Conservation (phyloP, 768 basidiomycete genomes). For the Leccinellum rugosiceps region DNA sequence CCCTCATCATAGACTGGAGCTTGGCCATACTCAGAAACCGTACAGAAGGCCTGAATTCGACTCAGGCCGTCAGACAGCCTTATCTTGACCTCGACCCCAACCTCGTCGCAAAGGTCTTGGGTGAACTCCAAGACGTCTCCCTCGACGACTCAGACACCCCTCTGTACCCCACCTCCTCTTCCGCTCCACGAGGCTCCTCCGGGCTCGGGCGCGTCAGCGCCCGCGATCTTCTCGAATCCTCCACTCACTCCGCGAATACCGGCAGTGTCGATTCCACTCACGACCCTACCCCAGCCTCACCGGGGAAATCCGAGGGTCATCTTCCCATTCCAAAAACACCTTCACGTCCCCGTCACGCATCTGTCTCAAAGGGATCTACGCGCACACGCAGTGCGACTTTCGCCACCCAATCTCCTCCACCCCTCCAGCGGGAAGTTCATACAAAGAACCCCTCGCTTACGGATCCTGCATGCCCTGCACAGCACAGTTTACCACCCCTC, state of each 20-base stretch:
- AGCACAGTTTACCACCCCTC: constrained; percentile 6
- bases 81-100: constrained; percentile 23
- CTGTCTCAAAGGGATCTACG: constrained; percentile 15
- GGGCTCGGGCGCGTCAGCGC: constrained; percentile 17
- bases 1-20: constrained; percentile 50
- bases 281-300: not conserved
- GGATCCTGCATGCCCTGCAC: not conserved
- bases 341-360: constrained; percentile 17
- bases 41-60: constrained; percentile 14
- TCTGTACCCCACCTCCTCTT: not conserved
- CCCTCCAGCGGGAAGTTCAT: constrained; percentile 1
- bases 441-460: constrained; percentile 1
- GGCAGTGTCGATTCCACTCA: constrained; percentile 7
- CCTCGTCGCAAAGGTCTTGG: constrained; percentile 18
- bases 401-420: constrained; percentile 4
- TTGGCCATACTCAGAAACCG: constrained; percentile 36
- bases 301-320: constrained; percentile 6
- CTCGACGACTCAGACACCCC: constrained; percentile 15
- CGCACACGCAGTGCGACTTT: constrained; percentile 16
- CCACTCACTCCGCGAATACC: constrained; percentile 6
- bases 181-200: not conserved
- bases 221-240: constrained; percentile 25
- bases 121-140: constrained; percentile 18
- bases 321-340: constrained; percentile 16
- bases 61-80: constrained; percentile 24